phyloP scores from a whole-genome alignment of 257 asterid genomes.

The Parsonsia alboflavescens region DNA sequence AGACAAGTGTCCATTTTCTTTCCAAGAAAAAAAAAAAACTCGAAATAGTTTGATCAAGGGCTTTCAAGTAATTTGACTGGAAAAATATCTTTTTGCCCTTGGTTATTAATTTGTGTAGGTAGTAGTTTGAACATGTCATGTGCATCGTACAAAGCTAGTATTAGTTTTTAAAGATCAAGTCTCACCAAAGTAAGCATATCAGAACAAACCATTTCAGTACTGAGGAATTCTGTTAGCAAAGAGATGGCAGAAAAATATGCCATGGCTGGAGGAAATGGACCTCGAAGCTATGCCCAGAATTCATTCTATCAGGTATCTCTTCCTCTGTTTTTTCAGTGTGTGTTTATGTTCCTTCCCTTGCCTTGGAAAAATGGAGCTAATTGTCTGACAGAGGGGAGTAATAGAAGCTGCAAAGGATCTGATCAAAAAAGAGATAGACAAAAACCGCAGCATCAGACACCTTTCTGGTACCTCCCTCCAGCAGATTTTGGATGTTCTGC shows the following conservation, averaged over 20 bases:
- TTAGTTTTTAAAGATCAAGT: not conserved
- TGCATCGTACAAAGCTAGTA: too few species aligned
- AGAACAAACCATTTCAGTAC: not conserved
- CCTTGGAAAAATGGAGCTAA: too few species aligned
- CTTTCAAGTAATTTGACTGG: too few species aligned
- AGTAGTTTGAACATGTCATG: too few species aligned
- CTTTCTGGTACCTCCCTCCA: not conserved
- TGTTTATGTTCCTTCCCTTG: not conserved
- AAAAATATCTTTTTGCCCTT: too few species aligned
- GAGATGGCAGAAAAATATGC: not conserved
- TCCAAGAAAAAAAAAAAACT: too few species aligned
- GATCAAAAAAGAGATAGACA: constrained; percentile 5
- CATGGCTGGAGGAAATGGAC: constrained; percentile 20
- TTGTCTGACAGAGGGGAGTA: constrained; percentile 2
- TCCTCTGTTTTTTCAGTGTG: too few species aligned
- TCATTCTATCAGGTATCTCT: constrained; percentile 4
- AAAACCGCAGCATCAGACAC: not conserved
- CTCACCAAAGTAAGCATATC: not conserved
- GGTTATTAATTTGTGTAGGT: too few species aligned
- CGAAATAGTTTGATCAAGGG: too few species aligned
- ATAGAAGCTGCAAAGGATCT: constrained; percentile 7
- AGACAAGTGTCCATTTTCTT: too few species aligned
- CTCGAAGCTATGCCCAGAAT: constrained; percentile 12
- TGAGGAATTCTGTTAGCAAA: not conserved
- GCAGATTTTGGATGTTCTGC: constrained; percentile 22